Percentiles rank a stretch among this genome's conserved stretches.
Conservation (phyloP, 2,329 filamentous ascomycete species). For the Ophiocordyceps camponoti-floridani region DNA sequence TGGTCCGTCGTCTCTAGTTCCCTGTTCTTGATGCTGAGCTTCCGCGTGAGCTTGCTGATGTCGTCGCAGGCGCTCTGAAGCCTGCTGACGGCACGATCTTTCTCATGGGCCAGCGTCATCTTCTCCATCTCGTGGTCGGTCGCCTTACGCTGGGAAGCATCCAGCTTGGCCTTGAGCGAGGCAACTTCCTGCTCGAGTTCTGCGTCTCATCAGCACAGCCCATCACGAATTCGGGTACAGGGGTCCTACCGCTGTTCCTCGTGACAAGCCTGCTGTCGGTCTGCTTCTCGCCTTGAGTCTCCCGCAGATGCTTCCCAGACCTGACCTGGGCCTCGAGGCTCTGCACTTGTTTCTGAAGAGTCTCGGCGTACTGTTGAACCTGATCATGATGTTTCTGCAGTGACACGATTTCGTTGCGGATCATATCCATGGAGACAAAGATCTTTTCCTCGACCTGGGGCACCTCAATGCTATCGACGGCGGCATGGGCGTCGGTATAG, state of each 20-base stretch:
- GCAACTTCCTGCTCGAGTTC: conserved; percentile 42
- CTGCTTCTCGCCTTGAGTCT: conserved; percentile 22
- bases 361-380: conserved; percentile 34
- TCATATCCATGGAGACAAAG: conserved; percentile 44
- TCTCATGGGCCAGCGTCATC: conserved; percentile 42
- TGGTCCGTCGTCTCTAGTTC: conserved; percentile 23
- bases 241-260: conserved; percentile 38
- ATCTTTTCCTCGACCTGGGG: conserved; percentile 37
- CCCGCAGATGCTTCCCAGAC: conserved; percentile 20
- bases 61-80: conserved; percentile 42
- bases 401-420: conserved; percentile 36
- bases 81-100: conserved; percentile 45
- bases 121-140: conserved; percentile 45
- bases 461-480: conserved; percentile 30
- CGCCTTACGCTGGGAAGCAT: conserved; percentile 43
- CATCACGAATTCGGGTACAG: conserved; percentile 2
- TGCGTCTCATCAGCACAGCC: conserved; percentile 6
- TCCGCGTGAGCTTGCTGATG: conserved; percentile 29
- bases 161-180: conserved; percentile 40
- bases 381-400: conserved; percentile 38
- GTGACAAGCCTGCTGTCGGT: conserved; percentile 23
- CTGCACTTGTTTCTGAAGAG: conserved; percentile 32
- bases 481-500: conserved; percentile 19
- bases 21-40: conserved; percentile 21
- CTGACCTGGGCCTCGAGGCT: conserved; percentile 30